These are phyloP conservation scores for Fomitopsis pinicola DNA, from an alignment of 1,284 basidiomycete species.

Conservation along the genomic window DNA sequence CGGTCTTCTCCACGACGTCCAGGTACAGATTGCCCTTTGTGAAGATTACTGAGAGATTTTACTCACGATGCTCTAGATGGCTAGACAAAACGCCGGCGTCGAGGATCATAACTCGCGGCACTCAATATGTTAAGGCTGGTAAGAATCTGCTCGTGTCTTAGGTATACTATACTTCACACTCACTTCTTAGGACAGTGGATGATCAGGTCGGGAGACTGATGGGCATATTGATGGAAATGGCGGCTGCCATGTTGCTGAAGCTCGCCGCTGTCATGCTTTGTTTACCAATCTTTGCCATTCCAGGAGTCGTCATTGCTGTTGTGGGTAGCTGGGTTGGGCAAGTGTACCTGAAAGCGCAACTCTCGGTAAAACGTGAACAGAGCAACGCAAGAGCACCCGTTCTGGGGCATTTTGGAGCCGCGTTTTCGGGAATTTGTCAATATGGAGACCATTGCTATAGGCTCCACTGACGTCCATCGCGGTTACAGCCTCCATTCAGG, in stretches of 20 bases:
- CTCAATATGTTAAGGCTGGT: conserved; percentile 50
- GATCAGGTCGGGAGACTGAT: conserved; percentile 25
- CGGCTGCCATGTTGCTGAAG: conserved; percentile 30
- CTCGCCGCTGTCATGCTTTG: conserved; percentile 38
- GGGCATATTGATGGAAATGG: conserved; percentile 19
- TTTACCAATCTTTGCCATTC: conserved; percentile 36
- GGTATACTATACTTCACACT: not conserved
- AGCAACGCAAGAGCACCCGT: conserved; percentile 60
- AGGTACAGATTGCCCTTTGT: conserved; percentile 25
- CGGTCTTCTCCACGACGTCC: conserved; percentile 49
- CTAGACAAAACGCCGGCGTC: conserved; percentile 51
- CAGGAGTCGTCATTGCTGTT: conserved; percentile 32
- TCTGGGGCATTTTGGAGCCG: conserved; percentile 61
- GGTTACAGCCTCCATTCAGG: conserved; percentile 52
- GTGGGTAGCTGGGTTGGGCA: conserved; percentile 38
- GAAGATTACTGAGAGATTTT: conserved; percentile 14
- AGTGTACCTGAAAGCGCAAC: conserved; percentile 62
- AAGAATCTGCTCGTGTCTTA: conserved; percentile 2
- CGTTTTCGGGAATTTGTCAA: conserved; percentile 57
- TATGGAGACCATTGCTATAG: not conserved
- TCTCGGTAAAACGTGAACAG: conserved; percentile 72
- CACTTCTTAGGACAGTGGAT: conserved; percentile 21
- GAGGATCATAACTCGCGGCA: conserved; percentile 52
- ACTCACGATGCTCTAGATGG: conserved; percentile 27
- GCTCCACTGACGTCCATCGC: no score